A percentile compares a stretch with the other conserved stretches of the same genome.
phyloP scores from a whole-genome alignment of 192 early-diverging fungal species.

The Coemansia sp. region DNA sequence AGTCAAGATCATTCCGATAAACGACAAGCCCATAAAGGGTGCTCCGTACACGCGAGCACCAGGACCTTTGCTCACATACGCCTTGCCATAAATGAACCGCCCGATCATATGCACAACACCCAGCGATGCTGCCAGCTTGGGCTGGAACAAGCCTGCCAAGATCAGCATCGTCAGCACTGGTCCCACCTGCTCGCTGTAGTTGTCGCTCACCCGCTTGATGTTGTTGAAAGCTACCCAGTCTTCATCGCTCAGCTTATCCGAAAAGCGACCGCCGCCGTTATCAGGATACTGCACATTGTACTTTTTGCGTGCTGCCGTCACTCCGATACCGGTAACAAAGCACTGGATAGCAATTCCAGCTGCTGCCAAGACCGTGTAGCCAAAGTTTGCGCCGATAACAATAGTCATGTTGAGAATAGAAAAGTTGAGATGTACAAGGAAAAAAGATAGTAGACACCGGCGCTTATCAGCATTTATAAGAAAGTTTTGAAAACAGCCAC shows the following conservation, averaged over 20 bases:
- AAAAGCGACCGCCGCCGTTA: constrained; percentile 45
- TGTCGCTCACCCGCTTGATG: constrained; percentile 52
- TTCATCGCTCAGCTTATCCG: constrained; percentile 51
- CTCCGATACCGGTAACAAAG: constrained; percentile 1
- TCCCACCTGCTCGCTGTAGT: constrained; percentile 49
- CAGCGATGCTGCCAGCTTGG: constrained; percentile 27
- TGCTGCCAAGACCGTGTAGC: constrained; percentile 44
- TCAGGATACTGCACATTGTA: constrained; percentile 52
- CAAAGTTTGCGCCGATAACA: constrained; percentile 50
- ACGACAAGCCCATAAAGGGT: constrained; percentile 9
- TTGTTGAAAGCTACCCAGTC: constrained; percentile 55
- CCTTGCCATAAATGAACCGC: constrained; percentile 27
- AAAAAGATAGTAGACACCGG: neutral
- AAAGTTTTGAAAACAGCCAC: neutral
- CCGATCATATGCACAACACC: constrained; percentile 40
- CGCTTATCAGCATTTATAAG: neutral
- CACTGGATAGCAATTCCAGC: constrained; percentile 47
- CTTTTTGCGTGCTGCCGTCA: constrained; percentile 40
- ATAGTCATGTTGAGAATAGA: constrained; percentile 34
- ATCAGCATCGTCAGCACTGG: constrained; percentile 28
- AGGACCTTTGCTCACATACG: constrained; percentile 28
- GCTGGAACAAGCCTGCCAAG: constrained; percentile 45
- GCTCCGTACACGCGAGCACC: constrained; percentile 36
- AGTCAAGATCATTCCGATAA: constrained; percentile 20
- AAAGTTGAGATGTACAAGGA: neutral